Evolutionary conservation across 176 grass and related monocot genomes (phyloP), one percentile per base, ranked within the genome.

Genomic region (Miscanthus lutarioriparius): DNA sequence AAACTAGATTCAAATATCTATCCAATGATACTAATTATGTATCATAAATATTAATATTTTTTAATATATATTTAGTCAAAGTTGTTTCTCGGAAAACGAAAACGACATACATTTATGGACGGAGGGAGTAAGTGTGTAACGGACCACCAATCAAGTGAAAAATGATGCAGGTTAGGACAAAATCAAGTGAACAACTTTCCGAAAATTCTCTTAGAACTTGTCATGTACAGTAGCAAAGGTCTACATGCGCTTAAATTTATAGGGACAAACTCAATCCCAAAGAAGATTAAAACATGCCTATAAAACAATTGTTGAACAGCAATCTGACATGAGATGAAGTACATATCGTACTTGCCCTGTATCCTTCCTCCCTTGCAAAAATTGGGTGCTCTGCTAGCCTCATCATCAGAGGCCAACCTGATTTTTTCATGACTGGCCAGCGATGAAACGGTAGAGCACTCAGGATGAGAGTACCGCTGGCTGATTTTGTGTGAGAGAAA

Each of bases 341-440:
- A 25, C 54, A 41, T 14, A 16, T 43, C 10, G 36, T 63, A 39
- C 36, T 8, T 41, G 4, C 38, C 33, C 30, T 61, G 22, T 59
- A 63, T 25, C 36, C 59, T 23, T 28, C 22, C 5, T 53, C 48
- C 51, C 35, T 6, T 25, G 9, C 17, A 58, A 44, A 44, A 45
- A 40, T 2, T n/a, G 44, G 7, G 32, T 14, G 19, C 25, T 67
- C 20, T 36, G 10, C 32, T 68, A 49, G 26, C 19, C 10, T 35
- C 68, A 68, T 35, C 68, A 68, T 45, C 19, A 74, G 78, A 79
- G 67, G 49, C 43, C 39, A 78, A 64, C 11, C 27, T 12, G 43
- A 39, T 16, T 41, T 39, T 70, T 23, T 4, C 20, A 23, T n/a
- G 19, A 39, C 30, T 40, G 41, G 65, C 23, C 56, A 80, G 56